A percentile compares a stretch with the other conserved stretches of the same genome.
phyloP scores from a whole-genome alignment of 805 yeast genomes.

The Candida piceae region DNA sequence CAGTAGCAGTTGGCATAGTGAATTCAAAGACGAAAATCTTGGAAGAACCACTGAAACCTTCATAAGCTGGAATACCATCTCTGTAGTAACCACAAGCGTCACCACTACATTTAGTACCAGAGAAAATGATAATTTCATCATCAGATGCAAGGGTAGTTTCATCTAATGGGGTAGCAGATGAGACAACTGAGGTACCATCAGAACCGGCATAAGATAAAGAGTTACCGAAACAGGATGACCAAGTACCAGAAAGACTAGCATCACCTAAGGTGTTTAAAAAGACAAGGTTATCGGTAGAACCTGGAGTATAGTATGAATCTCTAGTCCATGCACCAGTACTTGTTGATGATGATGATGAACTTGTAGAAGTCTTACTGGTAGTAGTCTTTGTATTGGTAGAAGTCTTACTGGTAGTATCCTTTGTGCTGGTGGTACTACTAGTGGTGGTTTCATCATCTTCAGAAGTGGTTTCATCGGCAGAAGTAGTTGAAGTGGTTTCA shows the following conservation, averaged over 20 bases:
- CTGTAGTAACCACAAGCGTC: slow-evolving; percentile 83
- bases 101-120: slow-evolving; percentile 56
- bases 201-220: slow-evolving; percentile 80
- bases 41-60: slow-evolving; percentile 80
- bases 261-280: slow-evolving; percentile 92
- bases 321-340: slow-evolving; percentile 61
- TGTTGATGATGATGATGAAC: slow-evolving; percentile 30
- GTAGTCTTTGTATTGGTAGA: slow-evolving; percentile 38
- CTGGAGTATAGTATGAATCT: slow-evolving; percentile 61
- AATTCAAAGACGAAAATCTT: slow-evolving; percentile 93
- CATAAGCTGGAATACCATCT: slow-evolving; percentile 69
- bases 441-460: too few species aligned
- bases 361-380: slow-evolving; percentile 31
- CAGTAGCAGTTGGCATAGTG: slow-evolving; percentile 71
- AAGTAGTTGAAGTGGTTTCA: slow-evolving; percentile 17
- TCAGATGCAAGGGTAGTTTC: slow-evolving; percentile 69
- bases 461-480: slow-evolving; percentile 11
- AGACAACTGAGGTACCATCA: slow-evolving; percentile 72
- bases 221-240: slow-evolving; percentile 85
- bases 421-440: slow-evolving; percentile 17
- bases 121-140: slow-evolving; percentile 77
- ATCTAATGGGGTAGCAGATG: slow-evolving; percentile 59
- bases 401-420: slow-evolving; percentile 35
- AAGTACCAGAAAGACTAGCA: slow-evolving; percentile 76
- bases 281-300: slow-evolving; percentile 62